Base-by-base conservation (phyloP, 2,329 filamentous ascomycete species). In the Dendrostoma leiphaemia region DNA sequence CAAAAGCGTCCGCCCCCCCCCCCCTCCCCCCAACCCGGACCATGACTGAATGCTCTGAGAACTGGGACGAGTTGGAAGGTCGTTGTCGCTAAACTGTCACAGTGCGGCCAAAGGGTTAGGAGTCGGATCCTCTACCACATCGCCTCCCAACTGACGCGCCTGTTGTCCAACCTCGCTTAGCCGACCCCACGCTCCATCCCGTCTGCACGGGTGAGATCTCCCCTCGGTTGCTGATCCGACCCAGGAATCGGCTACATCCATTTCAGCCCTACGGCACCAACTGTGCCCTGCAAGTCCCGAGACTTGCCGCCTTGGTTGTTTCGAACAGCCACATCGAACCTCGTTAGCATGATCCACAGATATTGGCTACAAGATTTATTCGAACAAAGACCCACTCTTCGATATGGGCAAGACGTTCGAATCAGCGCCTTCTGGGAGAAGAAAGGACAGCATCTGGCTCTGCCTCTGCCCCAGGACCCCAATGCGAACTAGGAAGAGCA, bases 191-290 rank as follows among this genome's bases (percentile, higher is more conserved):
- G 28, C 6, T n/a, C 6, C 13, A 10, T 8, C 9, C 38, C 21
- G 13, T 47, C 29, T 53, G 44, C 49, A 46, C 35, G 37, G 40
- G 40, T 43, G 48, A 38, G 29, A 51, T 35, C 40, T 41, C 34
- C 21, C 35, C 35, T 43, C 53, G 48, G 48, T 29, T 48, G 24
- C 29, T 4, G n/a, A 37, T 38, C 46, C 53, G 35, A 37, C 29
- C 41, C 12, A 48, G 41, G 44, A 49, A 12, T 41, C 40, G 40
- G 47, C 4, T 37, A 35, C 49, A 38, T 47, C 49, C 38, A 12
- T 21, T 40, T 56, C 54, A 56, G 54, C 54, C 54, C 54, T 56
- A 56, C 28, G 44, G 48, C 52, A 37, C 26, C 40, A 49, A 40
- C 28, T 48, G 29, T 29, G 48, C 40, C 35, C 48, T 26, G 32